phyloP scores from a whole-genome alignment of 805 yeast species.

The Candida berthetii region DNA sequence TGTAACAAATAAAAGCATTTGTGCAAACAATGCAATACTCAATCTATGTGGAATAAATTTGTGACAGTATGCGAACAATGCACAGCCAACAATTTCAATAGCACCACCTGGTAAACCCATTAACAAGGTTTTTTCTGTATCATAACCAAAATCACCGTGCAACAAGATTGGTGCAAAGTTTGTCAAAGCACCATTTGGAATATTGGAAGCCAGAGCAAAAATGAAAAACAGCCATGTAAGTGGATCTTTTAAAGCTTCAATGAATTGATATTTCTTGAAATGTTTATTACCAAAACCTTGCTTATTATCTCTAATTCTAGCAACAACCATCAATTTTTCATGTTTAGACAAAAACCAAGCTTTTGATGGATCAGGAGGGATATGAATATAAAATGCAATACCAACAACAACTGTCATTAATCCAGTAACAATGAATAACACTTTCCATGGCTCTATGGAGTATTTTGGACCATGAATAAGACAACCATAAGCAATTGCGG shows the following conservation, averaged over 20 bases:
- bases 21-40: conserved; percentile 21
- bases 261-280: conserved; percentile 30
- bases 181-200: conserved; percentile 41
- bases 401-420: conserved; percentile 40
- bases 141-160: conserved; percentile 30
- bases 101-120: conserved; percentile 25
- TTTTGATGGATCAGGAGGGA: conserved; percentile 41
- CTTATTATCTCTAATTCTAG: conserved; percentile 35
- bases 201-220: conserved; percentile 24
- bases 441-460: conserved; percentile 43
- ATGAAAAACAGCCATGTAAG: conserved; percentile 33
- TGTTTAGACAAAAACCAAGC: conserved; percentile 32
- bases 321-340: conserved; percentile 35
- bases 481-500: conserved; percentile 41
- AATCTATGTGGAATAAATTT: conserved; percentile 14
- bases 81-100: conserved; percentile 19
- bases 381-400: conserved; percentile 31
- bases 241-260: conserved; percentile 33
- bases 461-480: conserved; percentile 24
- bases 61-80: conserved; percentile 9
- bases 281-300: conserved; percentile 37
- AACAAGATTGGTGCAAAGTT: conserved; percentile 36
- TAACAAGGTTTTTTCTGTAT: conserved; percentile 24
- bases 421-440: conserved; percentile 48
- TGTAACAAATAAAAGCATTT: conserved; percentile 19